Conservation (phyloP, 495 filamentous ascomycete genomes). For the Cercophora newfieldiana region DNA sequence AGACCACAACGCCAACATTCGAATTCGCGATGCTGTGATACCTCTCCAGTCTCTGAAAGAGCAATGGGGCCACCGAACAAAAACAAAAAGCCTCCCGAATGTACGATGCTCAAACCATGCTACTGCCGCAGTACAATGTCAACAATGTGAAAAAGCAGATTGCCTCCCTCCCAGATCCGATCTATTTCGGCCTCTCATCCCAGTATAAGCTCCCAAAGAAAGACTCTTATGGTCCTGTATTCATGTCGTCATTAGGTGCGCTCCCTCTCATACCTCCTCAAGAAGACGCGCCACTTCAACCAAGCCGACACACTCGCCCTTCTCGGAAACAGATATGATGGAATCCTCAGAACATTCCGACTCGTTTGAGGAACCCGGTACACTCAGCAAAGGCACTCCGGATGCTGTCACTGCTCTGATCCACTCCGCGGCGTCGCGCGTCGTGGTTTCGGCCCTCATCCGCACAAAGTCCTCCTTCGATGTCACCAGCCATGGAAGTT, state of each 20-base stretch:
- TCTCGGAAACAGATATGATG: constrained; percentile 45
- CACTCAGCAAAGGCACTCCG: constrained; percentile 7
- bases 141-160: neutral
- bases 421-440: constrained; percentile 44
- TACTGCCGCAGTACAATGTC: neutral
- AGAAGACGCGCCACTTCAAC: constrained; percentile 43
- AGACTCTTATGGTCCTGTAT: neutral
- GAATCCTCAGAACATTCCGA: constrained; percentile 38
- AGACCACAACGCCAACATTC: too few relatives aligned
- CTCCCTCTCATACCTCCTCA: constrained; percentile 14
- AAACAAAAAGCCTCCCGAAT: constrained; percentile 6
- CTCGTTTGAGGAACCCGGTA: neutral
- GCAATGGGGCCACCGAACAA: neutral
- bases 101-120: neutral
- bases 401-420: constrained; percentile 30
- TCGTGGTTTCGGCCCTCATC: constrained; percentile 42
- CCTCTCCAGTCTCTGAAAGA: neutral
- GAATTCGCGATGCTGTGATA: neutral
- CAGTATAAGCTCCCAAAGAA: neutral
- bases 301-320: constrained; percentile 44
- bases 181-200: constrained; percentile 6
- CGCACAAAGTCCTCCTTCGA: constrained; percentile 44
- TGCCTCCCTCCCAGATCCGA: neutral
- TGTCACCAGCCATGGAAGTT: constrained; percentile 38
- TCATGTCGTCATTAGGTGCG: neutral